Conservation (phyloP, 345 rosid genomes). For the Brassica nigra region DNA sequence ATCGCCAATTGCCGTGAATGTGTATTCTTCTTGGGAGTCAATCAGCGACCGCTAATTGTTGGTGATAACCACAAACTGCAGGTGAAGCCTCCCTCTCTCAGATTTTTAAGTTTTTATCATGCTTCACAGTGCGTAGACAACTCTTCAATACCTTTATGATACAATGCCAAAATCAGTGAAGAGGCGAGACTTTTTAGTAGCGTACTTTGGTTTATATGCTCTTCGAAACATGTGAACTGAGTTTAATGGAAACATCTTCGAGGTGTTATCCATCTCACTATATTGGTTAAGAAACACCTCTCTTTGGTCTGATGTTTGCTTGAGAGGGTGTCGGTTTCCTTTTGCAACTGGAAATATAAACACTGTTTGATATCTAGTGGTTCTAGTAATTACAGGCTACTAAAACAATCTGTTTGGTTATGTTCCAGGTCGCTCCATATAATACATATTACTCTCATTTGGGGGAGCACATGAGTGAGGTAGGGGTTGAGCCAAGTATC, state of each 20-base stretch:
- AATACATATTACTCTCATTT: conserved; percentile 86
- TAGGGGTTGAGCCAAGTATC: conserved; percentile 71
- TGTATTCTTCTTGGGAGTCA: conserved; percentile 94
- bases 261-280: conserved; percentile 11
- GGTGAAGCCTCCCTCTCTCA: conserved; percentile 47
- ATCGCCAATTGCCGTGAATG: conserved; percentile 98
- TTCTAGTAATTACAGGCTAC: not conserved
- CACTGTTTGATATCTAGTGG: not conserved
- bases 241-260: conserved; percentile 19
- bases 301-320: conserved; percentile 3
- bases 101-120: not conserved
- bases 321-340: conserved; percentile 7
- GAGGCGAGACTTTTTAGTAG: conserved; percentile 10
- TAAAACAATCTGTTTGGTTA: not conserved
- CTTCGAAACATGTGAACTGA: not conserved
- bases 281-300: conserved; percentile 5
- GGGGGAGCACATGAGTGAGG: conserved; percentile 91
- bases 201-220: conserved; percentile 7
- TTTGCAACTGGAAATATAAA: not conserved
- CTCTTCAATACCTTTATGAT: not conserved
- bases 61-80: conserved; percentile 99
- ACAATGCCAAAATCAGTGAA: not conserved
- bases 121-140: not conserved
- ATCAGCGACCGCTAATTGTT: conserved; percentile 94
- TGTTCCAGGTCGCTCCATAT: conserved; percentile 88